phyloP scores from a whole-genome alignment of 768 basidiomycete genomes.

The Gyrodon lividus region DNA sequence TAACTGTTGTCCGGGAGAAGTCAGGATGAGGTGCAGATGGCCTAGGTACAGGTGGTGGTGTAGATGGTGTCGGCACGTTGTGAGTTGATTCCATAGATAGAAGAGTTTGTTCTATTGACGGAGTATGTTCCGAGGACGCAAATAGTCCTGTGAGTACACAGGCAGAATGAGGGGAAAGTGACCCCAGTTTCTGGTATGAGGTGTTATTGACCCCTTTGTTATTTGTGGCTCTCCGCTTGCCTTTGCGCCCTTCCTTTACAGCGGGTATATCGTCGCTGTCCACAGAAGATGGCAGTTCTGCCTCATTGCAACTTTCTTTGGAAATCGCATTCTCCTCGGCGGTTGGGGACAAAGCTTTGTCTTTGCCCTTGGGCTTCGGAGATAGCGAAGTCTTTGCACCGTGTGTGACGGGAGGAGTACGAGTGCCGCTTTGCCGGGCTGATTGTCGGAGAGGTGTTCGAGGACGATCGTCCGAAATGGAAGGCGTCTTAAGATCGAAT shows the following conservation, averaged over 20 bases:
- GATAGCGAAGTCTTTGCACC: slow-evolving; percentile 17
- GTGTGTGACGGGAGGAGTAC: slow-evolving; percentile 11
- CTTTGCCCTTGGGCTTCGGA: slow-evolving; percentile 21
- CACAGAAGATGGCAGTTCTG: neutral
- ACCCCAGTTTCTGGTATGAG: slow-evolving; percentile 45
- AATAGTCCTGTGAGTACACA: slow-evolving; percentile 40
- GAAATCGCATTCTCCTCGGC: neutral
- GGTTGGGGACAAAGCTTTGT: slow-evolving; percentile 13
- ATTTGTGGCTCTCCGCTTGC: slow-evolving; percentile 36
- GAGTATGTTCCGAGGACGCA: slow-evolving; percentile 21
- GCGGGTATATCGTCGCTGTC: neutral
- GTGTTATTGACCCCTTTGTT: slow-evolving; percentile 3
- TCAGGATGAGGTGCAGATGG: slow-evolving; percentile 12
- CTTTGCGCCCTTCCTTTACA: slow-evolving; percentile 12
- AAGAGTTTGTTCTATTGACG: slow-evolving; percentile 13
- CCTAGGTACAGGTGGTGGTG: slow-evolving; percentile 17
- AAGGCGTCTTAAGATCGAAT: neutral
- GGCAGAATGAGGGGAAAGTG: slow-evolving; percentile 60
- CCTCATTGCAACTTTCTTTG: neutral
- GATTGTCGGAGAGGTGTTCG: slow-evolving; percentile 36
- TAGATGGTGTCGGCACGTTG: slow-evolving; percentile 21
- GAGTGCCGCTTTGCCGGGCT: slow-evolving; percentile 36
- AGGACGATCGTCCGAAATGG: neutral
- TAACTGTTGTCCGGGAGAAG: slow-evolving; percentile 18
- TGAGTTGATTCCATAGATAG: slow-evolving; percentile 5